Evolutionary conservation across 2,329 filamentous ascomycete species (phyloP), one percentile per base, ranked within the genome.

Genomic region (Lojkania enalia): DNA sequence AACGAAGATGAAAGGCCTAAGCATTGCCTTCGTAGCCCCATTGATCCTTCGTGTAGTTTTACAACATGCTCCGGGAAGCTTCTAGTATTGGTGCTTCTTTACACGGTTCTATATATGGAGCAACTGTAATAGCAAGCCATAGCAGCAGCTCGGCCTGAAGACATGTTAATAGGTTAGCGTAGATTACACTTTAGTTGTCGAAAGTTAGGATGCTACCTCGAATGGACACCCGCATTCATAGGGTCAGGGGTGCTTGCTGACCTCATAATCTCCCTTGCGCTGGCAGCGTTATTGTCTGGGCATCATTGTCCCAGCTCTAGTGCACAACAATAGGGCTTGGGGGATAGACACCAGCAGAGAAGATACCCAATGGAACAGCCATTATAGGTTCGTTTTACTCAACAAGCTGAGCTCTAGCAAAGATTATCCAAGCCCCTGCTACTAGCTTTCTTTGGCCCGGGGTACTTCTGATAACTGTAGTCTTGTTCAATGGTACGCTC

Each of bases 151-250:
- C 25, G n/a, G n/a, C 9, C n/a, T 27, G 7, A 27, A n/a, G n/a
- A 27, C 25, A 7, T n/a, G n/a, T 31, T 38, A 21, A 42, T 16
- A 5, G 11, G 11, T 5, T 12, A 15, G 36, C 20, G 6, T 21
- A 41, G 37, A 76, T 50, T 62, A 63, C 13, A 78, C 78, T 0
- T 69, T 82, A 20, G 70, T 73, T 35, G 73, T 79, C 14, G 80
- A 84, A 64, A 81, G 77, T 64, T 84, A 81, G 82, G 79, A 11
- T 84, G 81, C 81, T 72, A 78, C 51, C 71, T 82, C 35, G 80
- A 83, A 52, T 77, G 74, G 54, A 83, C 80, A 0, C 80, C 81
- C 0, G 81, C 81, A 25, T 83, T 84, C 65, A 80, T 83, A 49
- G 81, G 81, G 4, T 76, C 74, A 31, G 79, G 79, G 32, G 80